phyloP scores from a whole-genome alignment of 23 red algal species.

The Chondrus crispus region DNA sequence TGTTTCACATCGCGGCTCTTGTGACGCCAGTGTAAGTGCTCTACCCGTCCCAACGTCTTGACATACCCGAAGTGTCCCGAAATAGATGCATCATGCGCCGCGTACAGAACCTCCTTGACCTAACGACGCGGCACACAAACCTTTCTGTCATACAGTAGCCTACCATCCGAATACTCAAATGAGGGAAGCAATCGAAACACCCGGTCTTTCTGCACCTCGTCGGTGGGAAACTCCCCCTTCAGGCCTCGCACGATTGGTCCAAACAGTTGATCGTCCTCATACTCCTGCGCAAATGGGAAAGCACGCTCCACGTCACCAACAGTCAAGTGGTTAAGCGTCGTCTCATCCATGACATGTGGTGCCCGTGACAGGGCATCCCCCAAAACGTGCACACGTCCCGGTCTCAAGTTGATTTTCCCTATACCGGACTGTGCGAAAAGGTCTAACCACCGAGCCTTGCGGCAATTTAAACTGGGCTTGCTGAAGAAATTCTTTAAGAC shows the following conservation, averaged over 20 bases:
- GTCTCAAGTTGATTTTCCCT: background rate
- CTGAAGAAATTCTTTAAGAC: background rate
- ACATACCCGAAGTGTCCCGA: background rate
- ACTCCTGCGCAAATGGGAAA: background rate
- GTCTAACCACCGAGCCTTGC: background rate
- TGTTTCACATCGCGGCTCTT: background rate
- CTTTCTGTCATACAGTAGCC: background rate
- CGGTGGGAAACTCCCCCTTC: background rate
- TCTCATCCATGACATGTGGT: no score
- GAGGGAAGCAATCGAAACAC: background rate
- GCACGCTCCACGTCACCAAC: background rate
- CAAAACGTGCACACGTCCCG: background rate
- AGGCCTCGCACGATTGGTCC: background rate
- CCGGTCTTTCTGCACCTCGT: background rate
- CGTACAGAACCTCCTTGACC: background rate
- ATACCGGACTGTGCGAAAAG: background rate
- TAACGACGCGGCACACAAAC: background rate
- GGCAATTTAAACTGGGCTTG: background rate
- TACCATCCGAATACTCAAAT: background rate
- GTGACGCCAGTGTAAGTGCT: background rate
- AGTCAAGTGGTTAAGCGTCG: background rate
- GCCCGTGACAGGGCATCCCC: constrained; percentile 5
- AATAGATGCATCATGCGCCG: background rate
- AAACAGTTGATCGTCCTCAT: background rate
- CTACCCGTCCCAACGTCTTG: background rate